phyloP scores from a whole-genome alignment of 495 filamentous ascomycete species.

The Aspergillus panamensis region DNA sequence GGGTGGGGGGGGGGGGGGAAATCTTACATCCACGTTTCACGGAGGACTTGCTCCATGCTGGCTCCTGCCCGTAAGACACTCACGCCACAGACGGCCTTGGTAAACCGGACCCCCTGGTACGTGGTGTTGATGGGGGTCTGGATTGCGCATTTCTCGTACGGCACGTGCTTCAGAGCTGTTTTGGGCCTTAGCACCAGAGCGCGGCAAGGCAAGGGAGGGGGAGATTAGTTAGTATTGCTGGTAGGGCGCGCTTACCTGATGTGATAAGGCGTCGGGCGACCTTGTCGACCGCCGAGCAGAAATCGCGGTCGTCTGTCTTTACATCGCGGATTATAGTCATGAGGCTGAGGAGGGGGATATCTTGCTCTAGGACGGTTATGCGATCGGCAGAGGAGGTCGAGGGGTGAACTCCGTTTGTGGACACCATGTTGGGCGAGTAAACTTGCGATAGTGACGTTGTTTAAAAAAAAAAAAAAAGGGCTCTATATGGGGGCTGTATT shows the following conservation, averaged over 20 bases:
- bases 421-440: constrained; percentile 3
- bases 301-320: constrained; percentile 12
- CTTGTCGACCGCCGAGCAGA: constrained; percentile 19
- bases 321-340: constrained; percentile 23
- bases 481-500: neutral
- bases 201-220: too few species aligned
- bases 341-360: constrained; percentile 13
- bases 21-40: constrained; percentile 18
- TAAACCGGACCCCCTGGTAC: constrained; percentile 13
- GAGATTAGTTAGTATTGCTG: neutral
- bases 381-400: neutral
- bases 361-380: constrained; percentile 18
- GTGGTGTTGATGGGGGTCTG: constrained; percentile 11
- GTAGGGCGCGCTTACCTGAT: constrained; percentile 1
- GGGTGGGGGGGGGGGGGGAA: neutral
- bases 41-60: constrained; percentile 21
- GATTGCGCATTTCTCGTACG: constrained; percentile 12
- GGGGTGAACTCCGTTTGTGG: constrained; percentile 4
- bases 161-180: constrained; percentile 18
- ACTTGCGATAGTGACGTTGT: neutral
- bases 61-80: constrained; percentile 23
- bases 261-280: constrained; percentile 14
- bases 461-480: too few species aligned
- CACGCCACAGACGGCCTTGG: constrained; percentile 22
- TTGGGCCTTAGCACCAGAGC: neutral